Base-by-base conservation (phyloP, 2,329 filamentous ascomycete genomes). In the Chlorencoelia australis region DNA sequence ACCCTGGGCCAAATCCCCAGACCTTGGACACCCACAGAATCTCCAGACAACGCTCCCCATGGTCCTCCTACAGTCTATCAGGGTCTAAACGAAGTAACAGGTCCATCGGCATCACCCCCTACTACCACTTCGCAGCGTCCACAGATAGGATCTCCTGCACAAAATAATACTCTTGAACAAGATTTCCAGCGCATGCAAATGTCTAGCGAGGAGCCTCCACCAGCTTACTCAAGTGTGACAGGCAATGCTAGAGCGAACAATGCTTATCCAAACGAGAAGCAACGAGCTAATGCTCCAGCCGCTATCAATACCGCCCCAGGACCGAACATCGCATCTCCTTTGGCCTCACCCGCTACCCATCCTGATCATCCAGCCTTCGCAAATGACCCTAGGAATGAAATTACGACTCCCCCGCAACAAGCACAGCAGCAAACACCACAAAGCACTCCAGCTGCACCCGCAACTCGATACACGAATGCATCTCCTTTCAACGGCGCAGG, bases 11-110 rank as follows among this genome's bases (percentile, higher is more conserved):
- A 37, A 16, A 37, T 38, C 24, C 56, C 69, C 17, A 73, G 89
- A 31, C 88, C 88, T 19, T 96, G 89, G 91, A 96, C 89, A 7
- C 91, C 91, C 1, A 96, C 91, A 3, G 91, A 98, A 58, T 72
- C 79, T 39, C 87, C 88, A 1, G 87, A 86, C 20, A 80, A 79
- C 43, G 81, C 87, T 35, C 85, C 86, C 4, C 86, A 94, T 62
- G 88, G 88, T 0, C 87, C 87, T 19, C 87, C 89, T 1, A 87
- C 83, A 0, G 82, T 94, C 1, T 96, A 95, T 50, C 89, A 95
- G 61, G 91, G 91, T 5, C 73, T 75, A 35, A 80, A 79, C 46
- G 78, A 83, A 43, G 76, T 88, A 4, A 53, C 57, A 7, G 10
- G 13, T 24, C 41, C 42, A 17, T 50, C 57, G n/a, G 46, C 50